phyloP scores from a whole-genome alignment of 2,329 filamentous ascomycete genomes.

The Didymella lethalis region DNA sequence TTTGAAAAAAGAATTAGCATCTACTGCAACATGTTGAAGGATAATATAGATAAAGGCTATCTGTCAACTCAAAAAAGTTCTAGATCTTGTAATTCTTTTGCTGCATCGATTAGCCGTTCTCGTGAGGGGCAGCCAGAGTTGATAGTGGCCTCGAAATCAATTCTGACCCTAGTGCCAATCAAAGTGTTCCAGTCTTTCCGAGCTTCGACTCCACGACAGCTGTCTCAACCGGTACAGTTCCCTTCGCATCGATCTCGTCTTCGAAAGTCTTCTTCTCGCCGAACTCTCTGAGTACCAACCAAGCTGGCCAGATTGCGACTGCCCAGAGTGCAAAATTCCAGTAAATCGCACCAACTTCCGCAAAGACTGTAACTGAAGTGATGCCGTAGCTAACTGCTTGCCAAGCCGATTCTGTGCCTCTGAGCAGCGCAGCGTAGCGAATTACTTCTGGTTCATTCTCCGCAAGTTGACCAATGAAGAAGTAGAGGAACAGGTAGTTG shows the following conservation, averaged over 20 bases:
- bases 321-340: conserved; percentile 76
- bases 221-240: background rate
- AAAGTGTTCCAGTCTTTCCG: background rate
- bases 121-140: background rate
- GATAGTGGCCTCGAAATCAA: background rate
- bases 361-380: conserved; percentile 68
- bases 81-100: background rate
- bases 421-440: conserved; percentile 70
- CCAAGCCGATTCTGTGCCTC: conserved; percentile 75
- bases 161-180: background rate
- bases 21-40: background rate
- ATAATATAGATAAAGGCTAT: background rate
- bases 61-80: background rate
- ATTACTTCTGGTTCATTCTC: conserved; percentile 69
- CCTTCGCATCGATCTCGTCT: conserved; percentile 9
- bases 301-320: conserved; percentile 68
- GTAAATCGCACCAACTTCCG: conserved; percentile 71
- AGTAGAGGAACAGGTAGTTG: conserved; percentile 79
- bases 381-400: conserved; percentile 77
- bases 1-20: background rate
- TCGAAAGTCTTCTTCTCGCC: conserved; percentile 46
- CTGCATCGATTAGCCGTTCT: background rate
- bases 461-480: conserved; percentile 73
- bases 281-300: conserved; percentile 69
- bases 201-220: background rate